A percentile compares a stretch with the other conserved stretches of the same genome.
phyloP scores from a whole-genome alignment of 2,329 filamentous ascomycete genomes.

The Conoideocrella luteorostrata region DNA sequence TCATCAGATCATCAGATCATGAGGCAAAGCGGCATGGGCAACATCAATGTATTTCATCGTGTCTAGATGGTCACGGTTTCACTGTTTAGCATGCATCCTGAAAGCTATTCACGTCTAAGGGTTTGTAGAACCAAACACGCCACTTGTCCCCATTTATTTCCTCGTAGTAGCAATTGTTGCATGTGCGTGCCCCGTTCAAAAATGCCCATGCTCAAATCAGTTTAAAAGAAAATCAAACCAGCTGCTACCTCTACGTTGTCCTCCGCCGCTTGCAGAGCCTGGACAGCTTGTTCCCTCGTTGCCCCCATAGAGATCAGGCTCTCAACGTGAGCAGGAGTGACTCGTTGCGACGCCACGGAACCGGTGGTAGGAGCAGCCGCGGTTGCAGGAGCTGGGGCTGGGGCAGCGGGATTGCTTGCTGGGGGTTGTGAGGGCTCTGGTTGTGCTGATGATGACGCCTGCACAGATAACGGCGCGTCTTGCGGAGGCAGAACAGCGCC shows the following conservation, averaged over 20 bases:
- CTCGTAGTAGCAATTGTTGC: too few relatives aligned
- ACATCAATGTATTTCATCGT: too few relatives aligned
- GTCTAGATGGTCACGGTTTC: too few relatives aligned
- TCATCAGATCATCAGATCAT: too few relatives aligned
- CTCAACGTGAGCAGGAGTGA: constrained; percentile 62
- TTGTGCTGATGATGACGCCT: constrained; percentile 11
- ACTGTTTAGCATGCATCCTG: too few relatives aligned
- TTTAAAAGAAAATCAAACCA: constrained; percentile 14
- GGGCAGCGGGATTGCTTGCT: constrained; percentile 11
- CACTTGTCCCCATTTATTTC: too few relatives aligned
- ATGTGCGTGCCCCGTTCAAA: too few relatives aligned
- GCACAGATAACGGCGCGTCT: constrained; percentile 14
- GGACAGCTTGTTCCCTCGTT: constrained; percentile 66
- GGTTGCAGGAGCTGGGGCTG: constrained; percentile 18
- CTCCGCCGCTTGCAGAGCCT: constrained; percentile 72
- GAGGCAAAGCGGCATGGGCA: too few relatives aligned
- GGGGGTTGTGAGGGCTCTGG: constrained; percentile 17
- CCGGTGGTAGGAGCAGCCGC: constrained; percentile 19
- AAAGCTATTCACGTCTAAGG: too few relatives aligned
- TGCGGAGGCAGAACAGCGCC: constrained; percentile 57
- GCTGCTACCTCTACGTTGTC: constrained; percentile 69
- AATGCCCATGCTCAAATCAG: background rate
- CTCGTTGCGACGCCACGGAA: constrained; percentile 16
- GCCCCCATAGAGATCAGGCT: constrained; percentile 75
- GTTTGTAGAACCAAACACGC: too few relatives aligned